Base-by-base conservation (phyloP, 768 basidiomycete species). In the Mycena rosella region DNA sequence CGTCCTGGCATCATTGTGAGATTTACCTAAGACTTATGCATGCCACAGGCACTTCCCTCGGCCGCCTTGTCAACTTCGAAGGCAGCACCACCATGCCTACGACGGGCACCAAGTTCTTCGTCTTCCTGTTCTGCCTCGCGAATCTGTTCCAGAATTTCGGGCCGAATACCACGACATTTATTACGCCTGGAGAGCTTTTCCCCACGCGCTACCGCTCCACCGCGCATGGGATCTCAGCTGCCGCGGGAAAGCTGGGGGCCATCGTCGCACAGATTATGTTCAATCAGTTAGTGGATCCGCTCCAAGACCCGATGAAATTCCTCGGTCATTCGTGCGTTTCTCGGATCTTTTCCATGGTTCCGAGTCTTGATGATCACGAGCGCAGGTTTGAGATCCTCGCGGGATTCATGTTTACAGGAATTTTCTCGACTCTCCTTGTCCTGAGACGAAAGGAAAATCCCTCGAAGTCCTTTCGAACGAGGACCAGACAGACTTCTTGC, bases 61-160 rank as follows among this genome's bases (percentile, higher is more conserved):
- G 47, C 20, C 18, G n/a, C 2, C 60, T 61, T 27, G 26, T 61
- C 40, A 89, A 89, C 66, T 91, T 91, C 76, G 92, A 85, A 68
- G 83, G 90, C 74, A 81, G 70, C 82, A 88, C 55, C 88, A 49
- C 58, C 81, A 83, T 32, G 85, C 81, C 2, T 3, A 13, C 69
- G 5, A 11, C 76, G 3, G 75, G 79, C 27, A 83, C 49, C 14
- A 87, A 87, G 29, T 91, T 83, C 3, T 94, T 95, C 77, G 88
- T 94, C 47, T 91, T 91, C 81, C 86, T 94, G 29, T 96, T 94
- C 81, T 93, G 93, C 76, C 82, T 96, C 18, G 86, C 93, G 72
- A 91, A 93, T 75, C 93, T 94, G 82, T 93, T 94, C 90, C 91
- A 92, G 81, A 95, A 95, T 81, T 95, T 95, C 69, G 94, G 92